Percentiles rank a stretch among this genome's conserved stretches.
Conservation (phyloP, 2,329 filamentous ascomycete genomes). For the Didymella exigua region DNA sequence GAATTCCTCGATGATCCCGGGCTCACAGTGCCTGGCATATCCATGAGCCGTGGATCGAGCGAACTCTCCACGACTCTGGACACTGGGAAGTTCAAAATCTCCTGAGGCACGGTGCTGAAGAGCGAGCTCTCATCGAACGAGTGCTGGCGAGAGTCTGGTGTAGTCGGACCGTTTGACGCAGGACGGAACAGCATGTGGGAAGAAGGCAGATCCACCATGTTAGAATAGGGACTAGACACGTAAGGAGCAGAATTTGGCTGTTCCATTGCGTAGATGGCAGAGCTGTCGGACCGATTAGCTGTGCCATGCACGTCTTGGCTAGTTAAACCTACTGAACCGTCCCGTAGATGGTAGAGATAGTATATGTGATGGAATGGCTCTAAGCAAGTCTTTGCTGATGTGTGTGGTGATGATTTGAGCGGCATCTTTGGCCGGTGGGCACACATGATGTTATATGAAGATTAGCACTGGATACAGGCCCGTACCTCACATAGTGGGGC, state of each 20-base stretch:
- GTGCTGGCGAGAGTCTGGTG: constrained; percentile 7
- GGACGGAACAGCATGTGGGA: constrained; percentile 1
- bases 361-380: background rate
- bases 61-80: constrained; percentile 11
- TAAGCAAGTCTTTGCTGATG: background rate
- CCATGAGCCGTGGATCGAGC: constrained; percentile 24
- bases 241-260: constrained; percentile 16
- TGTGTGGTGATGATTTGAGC: background rate
- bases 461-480: constrained; percentile 3
- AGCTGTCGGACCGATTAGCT: constrained; percentile 11
- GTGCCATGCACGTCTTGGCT: background rate
- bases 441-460: constrained; percentile 16
- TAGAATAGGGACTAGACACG: constrained; percentile 16
- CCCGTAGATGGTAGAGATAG: background rate
- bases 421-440: background rate
- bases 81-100: constrained; percentile 3
- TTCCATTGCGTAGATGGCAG: constrained; percentile 11
- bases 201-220: constrained; percentile 6
- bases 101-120: constrained; percentile 3
- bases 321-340: background rate
- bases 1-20: constrained; percentile 23
- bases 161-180: constrained; percentile 4
- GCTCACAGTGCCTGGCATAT: constrained; percentile 11
- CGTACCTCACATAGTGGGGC: constrained; percentile 7
- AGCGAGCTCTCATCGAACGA: constrained; percentile 10